Evolutionary conservation across 306 rosid genomes (phyloP), one percentile per base, ranked within the genome.

Genomic region (Prunus kanzakura): DNA sequence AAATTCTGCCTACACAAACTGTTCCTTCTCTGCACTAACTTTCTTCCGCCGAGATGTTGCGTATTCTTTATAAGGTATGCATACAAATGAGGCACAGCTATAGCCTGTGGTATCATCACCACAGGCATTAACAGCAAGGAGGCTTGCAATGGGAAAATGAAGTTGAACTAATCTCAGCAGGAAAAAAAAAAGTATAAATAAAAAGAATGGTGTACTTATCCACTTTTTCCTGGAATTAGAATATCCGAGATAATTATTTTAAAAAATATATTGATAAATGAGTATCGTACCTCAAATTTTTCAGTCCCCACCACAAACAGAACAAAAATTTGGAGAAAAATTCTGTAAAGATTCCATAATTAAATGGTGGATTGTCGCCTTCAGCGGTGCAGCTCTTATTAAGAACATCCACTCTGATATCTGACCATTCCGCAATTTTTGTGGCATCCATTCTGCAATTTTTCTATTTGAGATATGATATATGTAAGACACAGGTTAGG

Each of bases 271-370:
- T 57, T 60, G 32, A 72, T 19, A 22, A 50, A 73, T 27, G 72
- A 49, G 20, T 8, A 54, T 71, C 23, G 52, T 76, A 93, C 96
- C 98, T 95, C 68, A 95, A 85, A 94, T 0, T 25, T 25, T 25
- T 25, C 27, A 25, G 27, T 25, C 27, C 27, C 27, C 27, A 25
- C 27, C 27, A 25, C 23, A 94, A 82, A 80, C 98, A 94, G 75
- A 80, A 87, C 57, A 89, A 90, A 50, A 89, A 90, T 75, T 92
- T 92, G 16, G 90, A 81, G 76, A 89, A 82, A 66, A 92, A 84
- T n/a, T 67, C 62, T 13, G 84, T 68, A 84, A 86, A 92, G 82
- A 90, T 95, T 62, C 98, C 98, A 69, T 82, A 95, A 64, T 90
- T 87, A 72, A 92, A 95, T 4, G 22, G 73, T 4, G 83, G 13